Conservation (phyloP, 1,139 yeast genomes). For the Scheffersomyces stambukii region DNA sequence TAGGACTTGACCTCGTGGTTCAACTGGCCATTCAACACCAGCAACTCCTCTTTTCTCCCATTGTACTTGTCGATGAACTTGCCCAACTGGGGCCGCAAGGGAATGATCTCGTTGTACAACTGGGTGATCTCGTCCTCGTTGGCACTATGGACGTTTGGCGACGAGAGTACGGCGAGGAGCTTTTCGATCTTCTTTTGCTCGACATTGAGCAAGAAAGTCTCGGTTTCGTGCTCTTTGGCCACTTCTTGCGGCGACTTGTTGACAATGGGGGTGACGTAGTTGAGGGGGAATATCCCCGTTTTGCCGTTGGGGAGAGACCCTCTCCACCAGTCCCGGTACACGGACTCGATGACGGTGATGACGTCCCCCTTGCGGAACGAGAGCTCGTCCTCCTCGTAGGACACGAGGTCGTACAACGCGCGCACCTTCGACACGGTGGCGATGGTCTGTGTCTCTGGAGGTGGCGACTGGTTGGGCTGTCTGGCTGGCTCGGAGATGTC, state of each 20-base stretch:
- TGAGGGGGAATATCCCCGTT: constrained; percentile 89
- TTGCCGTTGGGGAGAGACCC: constrained; percentile 75
- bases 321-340: constrained; percentile 94
- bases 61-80: constrained; percentile 72
- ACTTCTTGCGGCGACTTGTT: constrained; percentile 55
- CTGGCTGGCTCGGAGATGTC: constrained; percentile 13
- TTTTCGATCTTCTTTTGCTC: constrained; percentile 56
- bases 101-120: constrained; percentile 65
- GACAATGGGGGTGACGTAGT: constrained; percentile 79
- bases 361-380: constrained; percentile 72
- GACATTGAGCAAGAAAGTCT: constrained; percentile 22
- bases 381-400: constrained; percentile 68
- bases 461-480: constrained; percentile 6
- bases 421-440: constrained; percentile 65
- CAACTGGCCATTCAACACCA: constrained; percentile 66
- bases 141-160: constrained; percentile 21
- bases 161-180: constrained; percentile 55
- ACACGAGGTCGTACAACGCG: constrained; percentile 77
- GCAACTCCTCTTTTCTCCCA: constrained; percentile 68
- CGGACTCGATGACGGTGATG: constrained; percentile 82
- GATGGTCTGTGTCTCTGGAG: constrained; percentile 27
- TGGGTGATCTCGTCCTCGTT: constrained; percentile 45
- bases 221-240: constrained; percentile 26
- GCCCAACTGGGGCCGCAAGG: constrained; percentile 71
- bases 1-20: constrained; percentile 64